A percentile compares a stretch with the other conserved stretches of the same genome.
Conservation (phyloP, 2,329 filamentous ascomycete species). For the Tolypocladium inflatum region DNA sequence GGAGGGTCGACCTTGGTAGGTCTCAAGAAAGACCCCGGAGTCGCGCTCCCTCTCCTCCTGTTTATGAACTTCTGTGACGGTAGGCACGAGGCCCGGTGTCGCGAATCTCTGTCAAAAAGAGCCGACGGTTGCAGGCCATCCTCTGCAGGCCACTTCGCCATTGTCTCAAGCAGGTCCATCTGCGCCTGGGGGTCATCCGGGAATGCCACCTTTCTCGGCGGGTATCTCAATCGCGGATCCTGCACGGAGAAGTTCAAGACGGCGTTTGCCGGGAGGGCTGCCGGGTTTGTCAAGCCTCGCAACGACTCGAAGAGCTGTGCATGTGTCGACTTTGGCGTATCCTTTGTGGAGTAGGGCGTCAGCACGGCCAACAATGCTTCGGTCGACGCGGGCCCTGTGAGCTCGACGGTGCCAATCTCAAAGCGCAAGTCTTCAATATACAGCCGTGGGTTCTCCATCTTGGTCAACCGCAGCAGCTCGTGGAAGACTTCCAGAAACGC, state of each 20-base stretch:
- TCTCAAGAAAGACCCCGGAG: slow-evolving; percentile 53
- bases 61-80: slow-evolving; percentile 77
- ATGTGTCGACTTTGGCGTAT: slow-evolving; percentile 25
- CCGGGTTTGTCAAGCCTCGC: slow-evolving; percentile 54
- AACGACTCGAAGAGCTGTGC: slow-evolving; percentile 41
- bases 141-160: slow-evolving; percentile 62
- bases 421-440: slow-evolving; percentile 61
- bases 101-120: slow-evolving; percentile 60
- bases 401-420: slow-evolving; percentile 51
- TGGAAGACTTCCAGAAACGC: slow-evolving; percentile 63
- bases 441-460: slow-evolving; percentile 50
- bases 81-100: slow-evolving; percentile 55
- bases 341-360: slow-evolving; percentile 33
- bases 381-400: slow-evolving; percentile 61
- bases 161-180: slow-evolving; percentile 42
- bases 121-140: slow-evolving; percentile 31
- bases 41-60: slow-evolving; percentile 55
- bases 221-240: slow-evolving; percentile 75
- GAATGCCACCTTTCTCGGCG: slow-evolving; percentile 48
- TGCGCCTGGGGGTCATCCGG: slow-evolving; percentile 27
- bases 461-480: slow-evolving; percentile 46
- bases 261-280: slow-evolving; percentile 58
- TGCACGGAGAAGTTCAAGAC: slow-evolving; percentile 63
- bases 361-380: slow-evolving; percentile 67
- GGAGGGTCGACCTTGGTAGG: slow-evolving; percentile 53